Evolutionary conservation across 371 early-diverging fungal species (phyloP).

Genomic region (Mortierella sp.): DNA sequence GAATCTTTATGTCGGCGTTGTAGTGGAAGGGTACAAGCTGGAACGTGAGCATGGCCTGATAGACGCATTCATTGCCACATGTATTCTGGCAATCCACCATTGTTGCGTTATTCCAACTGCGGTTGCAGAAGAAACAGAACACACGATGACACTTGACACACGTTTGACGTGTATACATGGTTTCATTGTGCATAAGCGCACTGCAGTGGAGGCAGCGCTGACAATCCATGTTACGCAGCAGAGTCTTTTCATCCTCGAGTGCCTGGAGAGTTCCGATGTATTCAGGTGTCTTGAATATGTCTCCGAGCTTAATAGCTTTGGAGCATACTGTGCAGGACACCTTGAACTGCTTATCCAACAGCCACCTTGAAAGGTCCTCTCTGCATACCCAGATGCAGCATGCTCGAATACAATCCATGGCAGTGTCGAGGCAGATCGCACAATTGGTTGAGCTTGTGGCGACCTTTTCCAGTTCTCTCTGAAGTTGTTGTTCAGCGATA

Average conservation of each 20-base stretch:
- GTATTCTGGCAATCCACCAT: conserved; percentile 22
- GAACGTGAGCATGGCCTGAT: conserved; percentile 37
- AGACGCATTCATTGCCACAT: conserved; percentile 34
- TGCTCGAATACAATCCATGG: conserved; percentile 17
- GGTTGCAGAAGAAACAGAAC: conserved; percentile 42
- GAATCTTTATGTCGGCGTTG: conserved; percentile 22
- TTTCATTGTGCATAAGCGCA: conserved; percentile 37
- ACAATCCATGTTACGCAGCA: conserved; percentile 30
- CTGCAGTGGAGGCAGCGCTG: conserved; percentile 30
- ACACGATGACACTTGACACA: conserved; percentile 17
- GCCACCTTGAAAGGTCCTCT: conserved; percentile 24
- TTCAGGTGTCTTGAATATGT: conserved; percentile 39
- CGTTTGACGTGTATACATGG: conserved; percentile 22
- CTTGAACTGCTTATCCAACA: conserved; percentile 27
- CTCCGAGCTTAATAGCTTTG: conserved; percentile 11
- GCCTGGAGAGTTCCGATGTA: conserved; percentile 27
- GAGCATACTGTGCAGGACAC: conserved; percentile 31
- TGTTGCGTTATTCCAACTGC: conserved; percentile 15
- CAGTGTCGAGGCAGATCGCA: conserved; percentile 27
- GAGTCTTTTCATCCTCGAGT: conserved; percentile 27
- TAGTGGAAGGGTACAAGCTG: conserved; percentile 29
- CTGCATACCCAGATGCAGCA: conserved; percentile 37
- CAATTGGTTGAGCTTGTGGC: conserved; percentile 12
- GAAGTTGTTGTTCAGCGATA: conserved; percentile 30
- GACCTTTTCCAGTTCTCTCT: conserved; percentile 20